Percentiles rank a stretch among this genome's conserved stretches.
Conservation (phyloP, 345 rosid species). For the Anastatica hierochuntica region DNA sequence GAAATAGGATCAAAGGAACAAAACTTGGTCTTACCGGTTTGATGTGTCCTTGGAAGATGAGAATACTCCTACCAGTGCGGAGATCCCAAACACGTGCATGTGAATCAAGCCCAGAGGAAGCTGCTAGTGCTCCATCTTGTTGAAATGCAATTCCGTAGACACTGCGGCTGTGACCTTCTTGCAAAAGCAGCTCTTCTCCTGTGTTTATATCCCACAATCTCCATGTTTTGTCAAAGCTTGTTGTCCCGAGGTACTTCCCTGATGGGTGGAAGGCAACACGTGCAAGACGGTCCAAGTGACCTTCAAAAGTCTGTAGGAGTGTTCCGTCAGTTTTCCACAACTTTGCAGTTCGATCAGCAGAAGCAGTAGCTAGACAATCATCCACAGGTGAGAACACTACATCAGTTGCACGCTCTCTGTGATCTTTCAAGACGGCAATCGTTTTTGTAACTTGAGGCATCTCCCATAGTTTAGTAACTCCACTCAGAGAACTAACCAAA, state of each 20-base stretch:
- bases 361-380: conserved; percentile 74
- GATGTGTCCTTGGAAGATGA: conserved; percentile 90
- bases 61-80: conserved; percentile 81
- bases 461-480: conserved; percentile 84
- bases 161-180: conserved; percentile 93
- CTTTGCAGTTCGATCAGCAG: conserved; percentile 93
- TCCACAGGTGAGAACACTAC: conserved; percentile 74
- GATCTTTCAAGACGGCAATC: conserved; percentile 65
- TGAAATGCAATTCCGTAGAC: conserved; percentile 88
- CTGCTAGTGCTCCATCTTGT: conserved; percentile 88
- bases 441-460: conserved; percentile 61
- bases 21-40: conserved; percentile 51
- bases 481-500: conserved; percentile 56
- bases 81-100: conserved; percentile 96
- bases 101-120: conserved; percentile 83
- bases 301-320: conserved; percentile 61
- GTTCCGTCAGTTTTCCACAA: conserved; percentile 85
- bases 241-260: conserved; percentile 81
- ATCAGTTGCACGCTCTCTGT: conserved; percentile 87
- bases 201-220: conserved; percentile 86
- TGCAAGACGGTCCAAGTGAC: conserved; percentile 91
- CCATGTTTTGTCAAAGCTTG: conserved; percentile 98
- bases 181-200: conserved; percentile 83
- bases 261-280: conserved; percentile 93
- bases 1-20: background rate